Evolutionary conservation across 73 alveolate species (phyloP).

Genomic region (Urostyla sp.): DNA sequence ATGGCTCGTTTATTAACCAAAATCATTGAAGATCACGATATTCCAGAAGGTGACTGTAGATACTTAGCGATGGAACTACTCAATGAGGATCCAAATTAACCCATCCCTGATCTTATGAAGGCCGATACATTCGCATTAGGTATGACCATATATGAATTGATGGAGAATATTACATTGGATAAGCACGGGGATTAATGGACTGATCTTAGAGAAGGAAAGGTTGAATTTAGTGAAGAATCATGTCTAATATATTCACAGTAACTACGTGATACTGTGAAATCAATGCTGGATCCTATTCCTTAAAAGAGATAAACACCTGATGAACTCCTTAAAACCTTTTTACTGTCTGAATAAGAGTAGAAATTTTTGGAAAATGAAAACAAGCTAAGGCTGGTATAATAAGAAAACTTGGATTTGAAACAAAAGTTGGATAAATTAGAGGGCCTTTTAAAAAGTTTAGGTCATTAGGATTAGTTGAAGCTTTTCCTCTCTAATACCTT

Average conservation of each 20-base stretch:
- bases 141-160: conserved; percentile 53
- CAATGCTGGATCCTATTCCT: conserved; percentile 20
- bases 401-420: too few relatives aligned
- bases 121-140: conserved; percentile 75
- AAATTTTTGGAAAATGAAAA: background rate
- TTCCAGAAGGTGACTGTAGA: conserved; percentile 89
- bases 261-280: background rate
- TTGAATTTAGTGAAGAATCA: conserved; percentile 28
- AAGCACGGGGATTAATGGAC: conserved; percentile 69
- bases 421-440: too few relatives aligned
- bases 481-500: too few relatives aligned
- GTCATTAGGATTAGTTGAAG: too few relatives aligned
- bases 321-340: conserved; percentile 1
- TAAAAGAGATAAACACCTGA: conserved; percentile 5
- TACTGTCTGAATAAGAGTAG: conserved; percentile 7
- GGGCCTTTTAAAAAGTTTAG: too few relatives aligned
- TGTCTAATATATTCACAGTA: background rate
- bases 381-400: too few relatives aligned
- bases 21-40: conserved; percentile 63
- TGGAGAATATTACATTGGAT: conserved; percentile 40
- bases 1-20: conserved; percentile 71
- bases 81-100: conserved; percentile 51
- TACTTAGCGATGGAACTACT: conserved; percentile 83
- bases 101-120: conserved; percentile 65
- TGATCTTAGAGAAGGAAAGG: conserved; percentile 59